Evolutionary conservation across 805 yeast genomes (phyloP).

Genomic region (Metschnikowia drakensbergensis): DNA sequence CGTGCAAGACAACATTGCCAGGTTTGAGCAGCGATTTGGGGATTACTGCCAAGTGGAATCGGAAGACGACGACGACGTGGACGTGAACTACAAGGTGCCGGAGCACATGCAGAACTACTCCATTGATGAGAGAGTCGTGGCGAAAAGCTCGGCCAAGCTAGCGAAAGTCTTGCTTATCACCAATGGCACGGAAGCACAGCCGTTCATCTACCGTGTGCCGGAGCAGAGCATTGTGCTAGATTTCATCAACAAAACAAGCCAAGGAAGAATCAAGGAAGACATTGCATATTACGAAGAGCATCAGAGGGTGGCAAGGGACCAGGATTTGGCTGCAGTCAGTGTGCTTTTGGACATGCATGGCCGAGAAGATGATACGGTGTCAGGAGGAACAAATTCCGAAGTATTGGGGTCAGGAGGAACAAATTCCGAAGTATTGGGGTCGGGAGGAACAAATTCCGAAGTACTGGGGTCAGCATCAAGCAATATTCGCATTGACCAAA

Average conservation of each 20-base stretch:
- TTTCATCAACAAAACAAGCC: conserved; percentile 48
- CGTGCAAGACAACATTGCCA: conserved; percentile 10
- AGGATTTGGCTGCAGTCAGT: conserved; percentile 10
- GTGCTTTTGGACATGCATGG: conserved; percentile 5
- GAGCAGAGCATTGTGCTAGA: conserved; percentile 67
- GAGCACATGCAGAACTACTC: conserved; percentile 32
- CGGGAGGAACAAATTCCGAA: not conserved
- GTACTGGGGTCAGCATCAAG: too few species aligned
- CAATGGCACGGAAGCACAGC: conserved; percentile 23
- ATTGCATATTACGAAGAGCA: conserved; percentile 24
- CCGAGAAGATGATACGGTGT: not conserved
- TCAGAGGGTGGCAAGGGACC: conserved; percentile 1
- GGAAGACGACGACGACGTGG: conserved; percentile 20
- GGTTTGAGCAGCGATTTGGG: conserved; percentile 14
- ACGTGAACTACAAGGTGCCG: conserved; percentile 31
- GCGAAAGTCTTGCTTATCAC: conserved; percentile 15
- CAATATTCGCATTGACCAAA: too few species aligned
- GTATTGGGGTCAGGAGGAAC: not conserved
- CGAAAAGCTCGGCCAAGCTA: conserved; percentile 18
- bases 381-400: not conserved
- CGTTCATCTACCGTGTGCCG: conserved; percentile 59
- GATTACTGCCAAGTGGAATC: conserved; percentile 35
- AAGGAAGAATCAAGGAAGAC: conserved; percentile 16
- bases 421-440: not conserved
- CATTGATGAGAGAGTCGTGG: conserved; percentile 33